phyloP scores from a whole-genome alignment of 306 rosid species.

The Castanea mollissima region DNA sequence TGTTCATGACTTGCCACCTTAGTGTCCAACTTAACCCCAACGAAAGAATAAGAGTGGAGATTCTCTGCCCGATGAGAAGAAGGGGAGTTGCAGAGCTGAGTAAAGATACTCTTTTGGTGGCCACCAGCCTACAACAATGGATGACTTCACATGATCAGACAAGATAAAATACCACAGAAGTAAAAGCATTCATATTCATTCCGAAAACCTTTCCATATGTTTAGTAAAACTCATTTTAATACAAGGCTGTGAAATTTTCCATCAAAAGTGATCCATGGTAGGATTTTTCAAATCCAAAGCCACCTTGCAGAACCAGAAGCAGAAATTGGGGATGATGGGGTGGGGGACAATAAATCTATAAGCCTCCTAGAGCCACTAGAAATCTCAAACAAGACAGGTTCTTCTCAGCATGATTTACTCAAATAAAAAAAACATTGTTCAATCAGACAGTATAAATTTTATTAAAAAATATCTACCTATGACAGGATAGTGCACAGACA shows the following conservation, averaged over 20 bases:
- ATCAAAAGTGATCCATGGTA: neutral
- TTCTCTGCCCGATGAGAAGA: constrained; percentile 38
- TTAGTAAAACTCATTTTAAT: neutral
- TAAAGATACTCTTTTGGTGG: constrained; percentile 27
- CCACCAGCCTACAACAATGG: constrained; percentile 30
- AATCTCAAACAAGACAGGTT: neutral
- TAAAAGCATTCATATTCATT: neutral
- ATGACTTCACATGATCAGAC: constrained; percentile 13
- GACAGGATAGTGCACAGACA: neutral
- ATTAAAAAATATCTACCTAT: neutral
- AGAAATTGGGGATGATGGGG: neutral
- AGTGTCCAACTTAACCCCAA: constrained; percentile 31
- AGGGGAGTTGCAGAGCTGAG: constrained; percentile 31
- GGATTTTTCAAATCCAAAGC: neutral
- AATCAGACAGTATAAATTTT: neutral
- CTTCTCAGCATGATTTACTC: neutral
- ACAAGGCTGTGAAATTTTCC: neutral
- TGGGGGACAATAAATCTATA: neutral
- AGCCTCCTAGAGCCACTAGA: neutral
- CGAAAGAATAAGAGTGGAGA: constrained; percentile 34
- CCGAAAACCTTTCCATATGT: neutral
- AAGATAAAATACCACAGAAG: neutral
- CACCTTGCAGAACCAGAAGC: neutral
- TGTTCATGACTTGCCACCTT: constrained; percentile 31
- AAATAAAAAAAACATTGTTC: neutral